Evolutionary conservation across 2,329 filamentous ascomycete genomes (phyloP).

Genomic region (Mariannaea sp.): DNA sequence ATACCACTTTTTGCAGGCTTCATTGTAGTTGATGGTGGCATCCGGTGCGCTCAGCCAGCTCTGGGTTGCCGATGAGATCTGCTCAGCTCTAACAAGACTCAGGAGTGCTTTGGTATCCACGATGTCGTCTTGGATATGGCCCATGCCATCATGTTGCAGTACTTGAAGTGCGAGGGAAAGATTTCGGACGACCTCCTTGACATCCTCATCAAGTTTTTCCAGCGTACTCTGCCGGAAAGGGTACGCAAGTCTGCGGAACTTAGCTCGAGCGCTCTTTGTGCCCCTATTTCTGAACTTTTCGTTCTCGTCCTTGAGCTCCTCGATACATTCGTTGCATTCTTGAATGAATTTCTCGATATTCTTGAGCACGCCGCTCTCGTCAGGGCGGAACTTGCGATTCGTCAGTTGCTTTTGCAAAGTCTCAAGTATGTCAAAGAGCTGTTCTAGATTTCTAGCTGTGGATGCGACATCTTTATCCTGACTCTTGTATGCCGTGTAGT

Average conservation of each 20-base stretch:
- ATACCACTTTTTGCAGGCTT: constrained; percentile 40
- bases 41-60: constrained; percentile 46
- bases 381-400: constrained; percentile 28
- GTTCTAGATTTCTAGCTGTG: constrained; percentile 34
- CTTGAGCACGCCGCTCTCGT: constrained; percentile 29
- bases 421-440: constrained; percentile 34
- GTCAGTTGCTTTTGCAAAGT: constrained; percentile 22
- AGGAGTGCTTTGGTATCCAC: constrained; percentile 37
- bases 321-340: constrained; percentile 36
- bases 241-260: constrained; percentile 32
- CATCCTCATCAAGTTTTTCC: constrained; percentile 45
- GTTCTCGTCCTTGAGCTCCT: constrained; percentile 36
- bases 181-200: constrained; percentile 40
- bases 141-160: constrained; percentile 37
- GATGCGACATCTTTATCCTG: constrained; percentile 32
- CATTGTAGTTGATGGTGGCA: constrained; percentile 42
- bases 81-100: constrained; percentile 32
- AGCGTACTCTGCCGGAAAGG: constrained; percentile 45
- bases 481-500: constrained; percentile 39
- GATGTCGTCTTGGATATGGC: constrained; percentile 33
- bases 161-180: constrained; percentile 38
- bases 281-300: constrained; percentile 33
- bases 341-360: constrained; percentile 36
- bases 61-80: constrained; percentile 35
- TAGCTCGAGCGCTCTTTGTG: neutral